Percentiles rank a stretch among this genome's conserved stretches.
These are phyloP conservation scores for Phialocephala subalpina DNA, from an alignment of 2,329 filamentous ascomycete species.

Conservation along the genomic window DNA sequence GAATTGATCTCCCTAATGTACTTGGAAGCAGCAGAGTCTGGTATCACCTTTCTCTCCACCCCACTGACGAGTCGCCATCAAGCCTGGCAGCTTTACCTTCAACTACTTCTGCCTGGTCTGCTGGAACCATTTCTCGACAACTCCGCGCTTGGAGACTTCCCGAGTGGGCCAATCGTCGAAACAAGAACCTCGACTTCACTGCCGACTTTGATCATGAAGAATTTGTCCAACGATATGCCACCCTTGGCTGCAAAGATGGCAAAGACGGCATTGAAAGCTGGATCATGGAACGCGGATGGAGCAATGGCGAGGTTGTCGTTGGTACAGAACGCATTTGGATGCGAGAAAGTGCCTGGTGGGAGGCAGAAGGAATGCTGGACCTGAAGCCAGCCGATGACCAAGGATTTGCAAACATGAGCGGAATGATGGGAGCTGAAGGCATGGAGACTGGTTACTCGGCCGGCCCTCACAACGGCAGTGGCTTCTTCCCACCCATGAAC, in stretches of 20 bases:
- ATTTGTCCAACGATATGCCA: constrained; percentile 82
- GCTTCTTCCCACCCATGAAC: constrained; percentile 75
- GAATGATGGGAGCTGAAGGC: constrained; percentile 62
- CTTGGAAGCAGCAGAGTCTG: constrained; percentile 88
- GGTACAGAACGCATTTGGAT: constrained; percentile 96
- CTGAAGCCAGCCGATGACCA: constrained; percentile 62
- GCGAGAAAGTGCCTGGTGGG: constrained; percentile 94
- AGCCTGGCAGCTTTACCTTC: constrained; percentile 76
- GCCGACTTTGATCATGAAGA: constrained; percentile 96
- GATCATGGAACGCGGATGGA: constrained; percentile 95
- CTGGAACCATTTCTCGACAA: constrained; percentile 89
- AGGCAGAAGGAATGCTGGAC: constrained; percentile 95
- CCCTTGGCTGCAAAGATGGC: constrained; percentile 87
- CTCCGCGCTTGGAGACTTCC: constrained; percentile 91
- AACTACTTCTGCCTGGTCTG: constrained; percentile 88
- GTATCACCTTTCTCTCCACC: constrained; percentile 93
- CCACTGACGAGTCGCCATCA: constrained; percentile 84
- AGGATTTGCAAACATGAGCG: constrained; percentile 49
- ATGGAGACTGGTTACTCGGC: constrained; percentile 79
- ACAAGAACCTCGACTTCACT: constrained; percentile 92
- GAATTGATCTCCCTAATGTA: constrained; percentile 78
- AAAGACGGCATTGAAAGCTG: constrained; percentile 93
- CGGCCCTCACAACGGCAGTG: constrained; percentile 56
- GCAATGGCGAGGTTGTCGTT: constrained; percentile 93
- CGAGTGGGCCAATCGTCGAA: constrained; percentile 95